phyloP scores from a whole-genome alignment of 495 filamentous ascomycete species.

The Chlorociboria aeruginascens region DNA sequence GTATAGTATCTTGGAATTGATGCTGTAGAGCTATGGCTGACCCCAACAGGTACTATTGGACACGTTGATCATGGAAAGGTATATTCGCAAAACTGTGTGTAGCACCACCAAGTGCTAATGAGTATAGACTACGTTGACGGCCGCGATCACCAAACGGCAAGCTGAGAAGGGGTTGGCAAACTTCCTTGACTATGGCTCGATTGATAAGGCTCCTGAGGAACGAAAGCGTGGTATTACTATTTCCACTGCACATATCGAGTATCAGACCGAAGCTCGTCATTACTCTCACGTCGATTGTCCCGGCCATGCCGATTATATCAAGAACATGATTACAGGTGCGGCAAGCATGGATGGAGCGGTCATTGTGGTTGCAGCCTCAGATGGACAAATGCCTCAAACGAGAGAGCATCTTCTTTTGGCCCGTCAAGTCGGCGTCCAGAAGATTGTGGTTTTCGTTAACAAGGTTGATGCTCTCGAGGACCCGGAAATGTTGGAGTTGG shows the following conservation, averaged over 20 bases:
- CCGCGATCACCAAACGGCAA: slow-evolving; percentile 96
- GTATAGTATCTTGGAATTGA: slow-evolving; percentile 31
- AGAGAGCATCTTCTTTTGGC: slow-evolving; percentile 96
- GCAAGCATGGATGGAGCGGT: slow-evolving; percentile 99
- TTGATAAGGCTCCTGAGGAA: slow-evolving; percentile 98
- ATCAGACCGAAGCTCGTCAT: slow-evolving; percentile 79
- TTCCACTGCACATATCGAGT: slow-evolving; percentile 96
- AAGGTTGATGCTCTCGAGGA: slow-evolving; percentile 96
- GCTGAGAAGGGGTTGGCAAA: slow-evolving; percentile 82
- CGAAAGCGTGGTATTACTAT: slow-evolving; percentile 99
- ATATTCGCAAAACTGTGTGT: slow-evolving; percentile 1
- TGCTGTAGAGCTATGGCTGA: slow-evolving; percentile 5
- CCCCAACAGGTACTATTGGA: slow-evolving; percentile 72
- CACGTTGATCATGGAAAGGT: slow-evolving; percentile 99
- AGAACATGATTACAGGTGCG: slow-evolving; percentile 99
- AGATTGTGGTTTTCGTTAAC: slow-evolving; percentile 98
- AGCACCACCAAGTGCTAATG: slow-evolving; percentile 6
- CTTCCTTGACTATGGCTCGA: slow-evolving; percentile 93
- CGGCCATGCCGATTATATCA: slow-evolving; percentile 99
- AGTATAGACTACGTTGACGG: slow-evolving; percentile 83
- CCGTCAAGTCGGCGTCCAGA: slow-evolving; percentile 94
- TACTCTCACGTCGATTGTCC: slow-evolving; percentile 99
- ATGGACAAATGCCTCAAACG: slow-evolving; percentile 99
- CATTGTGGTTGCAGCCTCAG: slow-evolving; percentile 95
- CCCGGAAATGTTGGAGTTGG: slow-evolving; percentile 97